Evolutionary conservation across 495 filamentous ascomycete species (phyloP).

Genomic region (Penicillium malachiteum): DNA sequence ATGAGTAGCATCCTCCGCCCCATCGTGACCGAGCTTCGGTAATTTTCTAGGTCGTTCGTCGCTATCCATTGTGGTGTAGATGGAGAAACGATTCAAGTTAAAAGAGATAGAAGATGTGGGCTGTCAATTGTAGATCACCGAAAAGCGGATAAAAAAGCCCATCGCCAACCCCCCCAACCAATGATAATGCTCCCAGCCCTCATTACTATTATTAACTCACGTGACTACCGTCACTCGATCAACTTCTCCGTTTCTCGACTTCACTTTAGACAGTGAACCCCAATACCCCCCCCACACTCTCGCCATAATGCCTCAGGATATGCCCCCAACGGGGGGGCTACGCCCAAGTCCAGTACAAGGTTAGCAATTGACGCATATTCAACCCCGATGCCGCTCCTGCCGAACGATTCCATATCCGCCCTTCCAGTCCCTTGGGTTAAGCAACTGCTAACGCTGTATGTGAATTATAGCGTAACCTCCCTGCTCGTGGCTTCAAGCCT

Average conservation of each 20-base stretch:
- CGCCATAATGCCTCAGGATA: conserved; percentile 67
- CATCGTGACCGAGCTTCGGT: conserved; percentile 43
- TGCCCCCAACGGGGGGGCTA: conserved; percentile 95
- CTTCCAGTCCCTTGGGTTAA: not conserved
- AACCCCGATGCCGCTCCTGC: not conserved
- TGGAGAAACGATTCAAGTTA: not conserved
- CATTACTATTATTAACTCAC: conserved; percentile 37
- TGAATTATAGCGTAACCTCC: conserved; percentile 75
- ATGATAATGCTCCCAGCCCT: conserved; percentile 28
- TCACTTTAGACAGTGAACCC: conserved; percentile 13
- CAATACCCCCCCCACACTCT: conserved; percentile 9
- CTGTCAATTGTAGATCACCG: conserved; percentile 18
- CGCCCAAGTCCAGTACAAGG: conserved; percentile 93
- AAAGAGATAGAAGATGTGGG: conserved; percentile 4
- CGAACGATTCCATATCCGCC: conserved; percentile 13
- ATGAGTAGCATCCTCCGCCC: conserved; percentile 5
- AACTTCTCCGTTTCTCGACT: conserved; percentile 38
- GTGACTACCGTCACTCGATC: conserved; percentile 31
- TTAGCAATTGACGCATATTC: conserved; percentile 40
- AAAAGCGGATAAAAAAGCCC: conserved; percentile 20
- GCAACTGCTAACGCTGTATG: conserved; percentile 10
- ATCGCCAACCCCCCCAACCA: conserved; percentile 21
- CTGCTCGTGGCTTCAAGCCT: conserved; percentile 86
- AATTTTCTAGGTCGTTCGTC: conserved; percentile 55
- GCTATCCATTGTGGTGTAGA: conserved; percentile 43